These are phyloP conservation scores for Diaporthe nobilis DNA, from an alignment of 2,329 filamentous ascomycete genomes.

Conservation along the genomic window DNA sequence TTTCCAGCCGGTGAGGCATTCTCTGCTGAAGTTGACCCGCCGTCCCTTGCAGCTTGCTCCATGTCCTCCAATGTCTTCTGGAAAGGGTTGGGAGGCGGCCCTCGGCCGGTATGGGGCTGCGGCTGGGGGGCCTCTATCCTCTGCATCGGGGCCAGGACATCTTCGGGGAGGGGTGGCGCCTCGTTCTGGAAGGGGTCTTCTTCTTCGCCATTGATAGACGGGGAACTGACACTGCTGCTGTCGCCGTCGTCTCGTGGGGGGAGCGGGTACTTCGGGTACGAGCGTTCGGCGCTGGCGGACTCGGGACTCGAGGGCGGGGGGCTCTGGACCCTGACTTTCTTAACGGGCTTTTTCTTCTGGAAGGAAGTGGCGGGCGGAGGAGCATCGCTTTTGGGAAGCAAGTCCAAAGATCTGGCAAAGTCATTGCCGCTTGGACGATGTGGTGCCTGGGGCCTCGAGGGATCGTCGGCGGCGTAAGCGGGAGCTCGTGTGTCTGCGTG, in stretches of 20 bases:
- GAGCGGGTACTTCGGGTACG: constrained; percentile 49
- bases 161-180: constrained; percentile 46
- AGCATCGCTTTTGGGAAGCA: constrained; percentile 50
- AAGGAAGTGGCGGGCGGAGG: constrained; percentile 52
- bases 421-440: constrained; percentile 48
- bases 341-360: constrained; percentile 67
- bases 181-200: constrained; percentile 52
- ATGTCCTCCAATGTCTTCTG: constrained; percentile 68
- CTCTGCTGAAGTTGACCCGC: constrained; percentile 50
- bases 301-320: constrained; percentile 74
- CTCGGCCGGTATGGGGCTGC: constrained; percentile 43
- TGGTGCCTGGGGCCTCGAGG: constrained; percentile 42
- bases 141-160: constrained; percentile 34
- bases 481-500: constrained; percentile 33
- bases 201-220: constrained; percentile 47
- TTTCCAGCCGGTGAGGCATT: constrained; percentile 50
- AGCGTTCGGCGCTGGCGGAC: constrained; percentile 56
- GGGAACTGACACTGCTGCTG: constrained; percentile 48
- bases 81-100: constrained; percentile 67
- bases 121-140: constrained; percentile 25
- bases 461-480: not conserved
- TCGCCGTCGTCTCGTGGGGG: constrained; percentile 50
- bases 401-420: constrained; percentile 50
- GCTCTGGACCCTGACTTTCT: constrained; percentile 77
- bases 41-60: constrained; percentile 55